Evolutionary conservation across 106 monocot genomes (phyloP), one percentile per base, ranked within the genome.

Genomic region (Phalaenopsis aphrodite): DNA sequence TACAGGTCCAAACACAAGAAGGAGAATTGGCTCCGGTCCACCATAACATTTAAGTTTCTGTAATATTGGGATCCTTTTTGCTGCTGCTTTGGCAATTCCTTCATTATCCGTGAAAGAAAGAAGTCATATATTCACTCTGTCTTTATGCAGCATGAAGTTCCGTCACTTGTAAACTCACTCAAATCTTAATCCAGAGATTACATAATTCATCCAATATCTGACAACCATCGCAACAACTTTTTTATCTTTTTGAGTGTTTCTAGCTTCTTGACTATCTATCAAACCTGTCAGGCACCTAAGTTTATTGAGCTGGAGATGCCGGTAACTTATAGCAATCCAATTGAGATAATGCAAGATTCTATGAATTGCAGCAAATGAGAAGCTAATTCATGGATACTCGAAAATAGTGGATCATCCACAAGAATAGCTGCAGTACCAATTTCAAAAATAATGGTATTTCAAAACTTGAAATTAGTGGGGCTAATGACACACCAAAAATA

Each of bases 1-100:
- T 9, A 86, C 93, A 57, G 93, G 90, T 76, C 91, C 89, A 87
- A 87, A 90, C 23, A 93, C 84, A 79, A 96, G 91, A 49, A 96
- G 85, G 39, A 95, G 91, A 78, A 90, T 88, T 61, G 93, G 93
- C 17, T 96, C 90, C 45, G 93, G 88, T 56, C 87, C 93, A 57
- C 88, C 84, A 90, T 48, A 85, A 36, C 41, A 97, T 73, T 72
- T 97, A 92, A 77, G 83, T 45, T 88, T 97, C 96, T 71, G 93
- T 86, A 74, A 94, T 86, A 18, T 21, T 45, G 48, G 80, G 81
- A 30, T 85, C 83, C 67, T 11, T 66, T 57, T 46, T 75, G 24
- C 79, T 79, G 94, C 90, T 61, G 94, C 93, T 91, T 89, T 92
- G 65, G 87, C 93, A 80, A 85, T 55, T 1, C 82, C 93, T 85